Evolutionary conservation across 305 asterid genomes (phyloP).

Genomic region (Solanum aculeatissimum): DNA sequence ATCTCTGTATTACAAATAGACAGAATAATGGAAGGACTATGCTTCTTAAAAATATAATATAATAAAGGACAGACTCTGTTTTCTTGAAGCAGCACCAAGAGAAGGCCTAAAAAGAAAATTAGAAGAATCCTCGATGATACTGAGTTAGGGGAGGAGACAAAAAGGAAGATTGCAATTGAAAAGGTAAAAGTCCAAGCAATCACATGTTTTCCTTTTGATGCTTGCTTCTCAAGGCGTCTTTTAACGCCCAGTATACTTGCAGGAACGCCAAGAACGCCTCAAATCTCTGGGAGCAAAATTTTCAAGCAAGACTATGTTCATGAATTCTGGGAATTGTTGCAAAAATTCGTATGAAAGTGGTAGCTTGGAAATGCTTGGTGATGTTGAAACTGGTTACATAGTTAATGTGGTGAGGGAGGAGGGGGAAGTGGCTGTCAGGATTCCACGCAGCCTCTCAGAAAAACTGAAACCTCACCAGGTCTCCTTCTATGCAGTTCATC

Average conservation of each 20-base stretch:
- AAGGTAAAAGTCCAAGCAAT: slow-evolving; percentile 34
- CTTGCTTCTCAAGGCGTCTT: background rate
- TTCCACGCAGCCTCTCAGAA: slow-evolving; percentile 84
- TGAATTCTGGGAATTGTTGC: slow-evolving; percentile 32
- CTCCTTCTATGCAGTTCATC: slow-evolving; percentile 2
- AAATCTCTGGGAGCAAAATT: slow-evolving; percentile 84
- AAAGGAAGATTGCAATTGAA: slow-evolving; percentile 96
- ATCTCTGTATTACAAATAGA: background rate
- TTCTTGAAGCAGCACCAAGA: slow-evolving; percentile 40
- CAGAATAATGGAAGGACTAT: background rate
- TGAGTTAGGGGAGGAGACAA: slow-evolving; percentile 96
- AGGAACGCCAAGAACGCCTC: slow-evolving; percentile 99
- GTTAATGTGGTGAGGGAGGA: slow-evolving; percentile 93
- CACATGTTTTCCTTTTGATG: background rate
- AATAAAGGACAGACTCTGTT: background rate
- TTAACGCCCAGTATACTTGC: slow-evolving; percentile 6
- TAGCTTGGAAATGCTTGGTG: slow-evolving; percentile 62
- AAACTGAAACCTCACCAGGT: slow-evolving; percentile 95
- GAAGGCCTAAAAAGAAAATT: slow-evolving; percentile 78
- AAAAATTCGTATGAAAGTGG: slow-evolving; percentile 43
- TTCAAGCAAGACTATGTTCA: slow-evolving; percentile 46
- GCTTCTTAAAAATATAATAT: background rate
- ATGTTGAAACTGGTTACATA: slow-evolving; percentile 66
- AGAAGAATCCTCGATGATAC: slow-evolving; percentile 95
- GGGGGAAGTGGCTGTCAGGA: slow-evolving; percentile 87